Percentiles rank a stretch among this genome's conserved stretches.
Evolutionary conservation across 176 grass and related monocot species (phyloP).

Genomic region (Oryza meridionalis): DNA sequence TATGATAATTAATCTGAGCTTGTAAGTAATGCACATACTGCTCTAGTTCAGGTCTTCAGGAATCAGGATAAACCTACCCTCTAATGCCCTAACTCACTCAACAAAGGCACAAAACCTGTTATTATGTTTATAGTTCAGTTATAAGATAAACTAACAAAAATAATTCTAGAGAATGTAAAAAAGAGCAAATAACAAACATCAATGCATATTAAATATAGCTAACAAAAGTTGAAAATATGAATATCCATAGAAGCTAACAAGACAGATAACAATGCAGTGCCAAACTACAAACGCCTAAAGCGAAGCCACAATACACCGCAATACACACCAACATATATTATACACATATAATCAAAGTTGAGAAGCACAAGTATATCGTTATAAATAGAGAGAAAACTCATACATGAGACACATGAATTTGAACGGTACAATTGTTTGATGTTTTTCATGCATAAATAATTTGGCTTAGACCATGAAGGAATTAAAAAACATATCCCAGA

Average conservation of each 20-base stretch:
- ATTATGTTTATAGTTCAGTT: no score
- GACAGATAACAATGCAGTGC: background rate
- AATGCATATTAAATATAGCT: background rate
- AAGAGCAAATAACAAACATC: background rate
- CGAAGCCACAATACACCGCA: background rate
- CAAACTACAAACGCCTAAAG: constrained; percentile 6
- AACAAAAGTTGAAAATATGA: background rate
- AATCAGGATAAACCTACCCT: background rate
- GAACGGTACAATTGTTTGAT: background rate
- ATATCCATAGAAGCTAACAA: background rate
- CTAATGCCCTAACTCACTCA: background rate
- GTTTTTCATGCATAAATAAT: background rate
- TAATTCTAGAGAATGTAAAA: no score
- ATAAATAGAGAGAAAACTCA: background rate
- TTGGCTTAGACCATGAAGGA: background rate
- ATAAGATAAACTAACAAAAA: no score
- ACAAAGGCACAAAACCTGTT: background rate
- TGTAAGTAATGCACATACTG: background rate
- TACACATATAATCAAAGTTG: background rate
- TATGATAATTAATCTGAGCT: background rate
- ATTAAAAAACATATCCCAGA: background rate
- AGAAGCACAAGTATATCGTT: background rate
- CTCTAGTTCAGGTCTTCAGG: background rate
- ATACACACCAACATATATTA: background rate
- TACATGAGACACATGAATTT: background rate